Evolutionary conservation across 1,139 yeast species (phyloP).

Genomic region (Candida albicans): DNA sequence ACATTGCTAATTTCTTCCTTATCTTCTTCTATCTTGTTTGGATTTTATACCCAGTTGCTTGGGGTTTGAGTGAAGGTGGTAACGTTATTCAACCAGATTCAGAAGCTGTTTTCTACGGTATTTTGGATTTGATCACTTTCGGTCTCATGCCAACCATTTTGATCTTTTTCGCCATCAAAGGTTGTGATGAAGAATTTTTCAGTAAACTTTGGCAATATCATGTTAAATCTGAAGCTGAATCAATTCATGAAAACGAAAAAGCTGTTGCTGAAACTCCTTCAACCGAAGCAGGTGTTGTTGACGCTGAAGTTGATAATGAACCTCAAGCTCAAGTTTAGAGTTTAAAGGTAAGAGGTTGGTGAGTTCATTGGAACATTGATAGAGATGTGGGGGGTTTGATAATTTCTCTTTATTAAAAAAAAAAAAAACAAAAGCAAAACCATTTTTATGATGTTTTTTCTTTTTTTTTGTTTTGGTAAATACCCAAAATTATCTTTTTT

Average conservation of each 20-base stretch:
- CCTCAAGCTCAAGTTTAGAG: too few species aligned
- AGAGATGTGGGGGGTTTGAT: too few species aligned
- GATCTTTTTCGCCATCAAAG: conserved; percentile 30
- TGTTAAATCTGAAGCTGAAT: conserved; percentile 12
- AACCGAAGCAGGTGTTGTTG: too few species aligned
- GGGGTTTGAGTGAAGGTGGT: conserved; percentile 72
- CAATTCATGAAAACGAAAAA: conserved; percentile 19
- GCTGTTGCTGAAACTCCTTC: conserved; percentile 25
- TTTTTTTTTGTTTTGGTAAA: too few species aligned
- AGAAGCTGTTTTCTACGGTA: conserved; percentile 67
- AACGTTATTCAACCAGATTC: conserved; percentile 63
- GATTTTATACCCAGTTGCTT: conserved; percentile 54
- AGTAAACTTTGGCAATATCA: conserved; percentile 22
- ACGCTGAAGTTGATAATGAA: too few species aligned
- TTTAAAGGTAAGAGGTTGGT: too few species aligned
- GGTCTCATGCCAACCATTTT: conserved; percentile 41
- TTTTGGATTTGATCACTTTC: conserved; percentile 53
- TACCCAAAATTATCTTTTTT: too few species aligned
- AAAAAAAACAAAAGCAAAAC: too few species aligned
- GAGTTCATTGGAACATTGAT: too few species aligned
- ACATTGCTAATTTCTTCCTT: conserved; percentile 29
- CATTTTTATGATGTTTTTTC: too few species aligned
- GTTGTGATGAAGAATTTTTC: conserved; percentile 34
- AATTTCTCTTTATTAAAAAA: too few species aligned
- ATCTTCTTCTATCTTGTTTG: conserved; percentile 35